phyloP scores from a whole-genome alignment of 164 flowering plant genomes.

The Cinnamomum micranthum region DNA sequence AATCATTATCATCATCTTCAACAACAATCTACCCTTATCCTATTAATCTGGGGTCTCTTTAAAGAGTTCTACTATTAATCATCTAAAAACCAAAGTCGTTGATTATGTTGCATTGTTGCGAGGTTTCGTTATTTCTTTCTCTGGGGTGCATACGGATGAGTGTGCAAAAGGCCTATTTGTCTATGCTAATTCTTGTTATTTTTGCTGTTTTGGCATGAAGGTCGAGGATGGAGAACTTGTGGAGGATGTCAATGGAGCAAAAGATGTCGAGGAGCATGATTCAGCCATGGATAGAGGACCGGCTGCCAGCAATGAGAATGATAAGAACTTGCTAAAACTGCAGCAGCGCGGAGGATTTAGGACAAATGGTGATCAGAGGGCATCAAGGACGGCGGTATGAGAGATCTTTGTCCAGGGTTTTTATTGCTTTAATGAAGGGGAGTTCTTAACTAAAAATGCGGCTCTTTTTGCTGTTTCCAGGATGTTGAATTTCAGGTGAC shows the following conservation, averaged over 20 bases:
- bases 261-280: slow-evolving; percentile 28
- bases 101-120: too few relatives aligned
- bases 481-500: slow-evolving; percentile 42
- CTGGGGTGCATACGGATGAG: too few relatives aligned
- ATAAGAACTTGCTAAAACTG: slow-evolving; percentile 22
- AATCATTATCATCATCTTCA: too few relatives aligned
- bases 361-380: slow-evolving; percentile 44
- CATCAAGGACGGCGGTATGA: slow-evolving; percentile 28
- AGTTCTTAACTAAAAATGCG: not conserved
- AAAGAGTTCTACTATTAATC: too few relatives aligned
- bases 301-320: slow-evolving; percentile 19
- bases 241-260: slow-evolving; percentile 35
- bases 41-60: too few relatives aligned
- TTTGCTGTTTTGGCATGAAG: slow-evolving; percentile 22
- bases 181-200: not conserved
- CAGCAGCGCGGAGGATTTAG: slow-evolving; percentile 38
- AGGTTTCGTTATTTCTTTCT: too few relatives aligned
- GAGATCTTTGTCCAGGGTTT: not conserved
- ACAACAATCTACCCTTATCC: too few relatives aligned
- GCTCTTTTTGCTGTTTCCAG: slow-evolving; percentile 23
- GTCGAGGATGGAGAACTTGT: slow-evolving; percentile 72
- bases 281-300: slow-evolving; percentile 10
- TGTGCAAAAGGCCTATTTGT: too few relatives aligned
- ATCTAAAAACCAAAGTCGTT: too few relatives aligned
- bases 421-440: slow-evolving; percentile 1